Percentiles rank a stretch among this genome's conserved stretches.
Conservation (phyloP, 2,329 filamentous ascomycete genomes). For the Fusarium sp. region DNA sequence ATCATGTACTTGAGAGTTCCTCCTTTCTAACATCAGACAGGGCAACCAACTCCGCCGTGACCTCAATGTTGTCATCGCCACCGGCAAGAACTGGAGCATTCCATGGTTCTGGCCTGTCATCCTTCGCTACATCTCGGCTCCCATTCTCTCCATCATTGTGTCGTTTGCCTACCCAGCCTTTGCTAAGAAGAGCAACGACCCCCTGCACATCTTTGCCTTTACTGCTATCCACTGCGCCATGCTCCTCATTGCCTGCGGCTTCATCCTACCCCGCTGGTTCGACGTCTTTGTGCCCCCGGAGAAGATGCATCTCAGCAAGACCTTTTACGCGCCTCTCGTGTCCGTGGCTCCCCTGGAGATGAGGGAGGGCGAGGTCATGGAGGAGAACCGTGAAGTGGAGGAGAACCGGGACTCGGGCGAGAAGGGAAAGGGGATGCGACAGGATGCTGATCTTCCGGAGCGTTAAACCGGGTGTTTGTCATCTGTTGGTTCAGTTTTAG, state of each 20-base stretch:
- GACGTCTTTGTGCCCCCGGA: slow-evolving; percentile 1
- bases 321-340: not conserved
- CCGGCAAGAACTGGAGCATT: not conserved
- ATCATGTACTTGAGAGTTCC: not conserved
- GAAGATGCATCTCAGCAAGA: not conserved
- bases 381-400: not conserved
- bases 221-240: not conserved
- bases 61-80: not conserved
- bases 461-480: not conserved
- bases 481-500: not conserved
- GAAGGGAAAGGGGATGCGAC: not conserved
- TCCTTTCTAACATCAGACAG: not conserved
- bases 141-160: not conserved
- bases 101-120: not conserved
- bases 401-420: not conserved
- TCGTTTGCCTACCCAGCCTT: not conserved
- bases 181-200: not conserved
- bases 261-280: slow-evolving; percentile 1
- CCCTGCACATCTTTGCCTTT: not conserved
- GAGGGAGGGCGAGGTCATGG: not conserved
- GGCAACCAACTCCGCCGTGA: not conserved
- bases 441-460: not conserved
- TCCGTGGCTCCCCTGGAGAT: not conserved
- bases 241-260: not conserved
- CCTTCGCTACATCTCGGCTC: not conserved